Evolutionary conservation across 164 flowering plant species (phyloP).

Genomic region (Echeveria elegans): DNA sequence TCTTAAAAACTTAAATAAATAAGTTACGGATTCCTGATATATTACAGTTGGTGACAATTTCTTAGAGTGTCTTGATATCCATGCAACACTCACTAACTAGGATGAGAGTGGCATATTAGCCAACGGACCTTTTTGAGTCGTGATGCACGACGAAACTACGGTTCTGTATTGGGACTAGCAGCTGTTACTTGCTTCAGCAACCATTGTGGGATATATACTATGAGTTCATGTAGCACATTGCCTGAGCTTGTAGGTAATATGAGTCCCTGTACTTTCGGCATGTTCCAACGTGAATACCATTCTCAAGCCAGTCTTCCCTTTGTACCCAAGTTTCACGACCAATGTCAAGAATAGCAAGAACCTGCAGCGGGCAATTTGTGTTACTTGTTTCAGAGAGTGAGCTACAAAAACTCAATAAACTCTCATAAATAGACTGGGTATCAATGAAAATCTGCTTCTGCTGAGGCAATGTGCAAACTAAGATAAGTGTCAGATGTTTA

Average conservation of each 20-base stretch:
- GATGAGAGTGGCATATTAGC: constrained; percentile 81
- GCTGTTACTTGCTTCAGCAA: background rate
- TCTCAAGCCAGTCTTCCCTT: constrained; percentile 86
- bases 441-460: background rate
- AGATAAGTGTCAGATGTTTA: background rate
- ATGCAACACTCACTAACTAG: constrained; percentile 72
- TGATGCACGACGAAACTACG: accelerated
- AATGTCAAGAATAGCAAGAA: constrained; percentile 79
- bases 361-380: constrained; percentile 32
- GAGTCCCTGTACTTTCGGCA: constrained; percentile 94
- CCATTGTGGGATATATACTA: constrained; percentile 22
- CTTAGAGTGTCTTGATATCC: constrained; percentile 99
- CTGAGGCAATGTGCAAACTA: background rate
- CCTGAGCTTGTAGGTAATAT: constrained; percentile 77
- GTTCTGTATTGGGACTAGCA: background rate
- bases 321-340: constrained; percentile 93
- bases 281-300: constrained; percentile 72
- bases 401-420: background rate
- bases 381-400: background rate
- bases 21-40: too few species aligned
- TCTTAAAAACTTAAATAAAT: too few species aligned
- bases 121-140: constrained; percentile 95
- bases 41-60: too few species aligned
- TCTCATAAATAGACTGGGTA: background rate
- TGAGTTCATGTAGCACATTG: constrained; percentile 79